Conservation (phyloP, 225 moss, liverwort and hornwort species). For the Physcomitrium patens region DNA sequence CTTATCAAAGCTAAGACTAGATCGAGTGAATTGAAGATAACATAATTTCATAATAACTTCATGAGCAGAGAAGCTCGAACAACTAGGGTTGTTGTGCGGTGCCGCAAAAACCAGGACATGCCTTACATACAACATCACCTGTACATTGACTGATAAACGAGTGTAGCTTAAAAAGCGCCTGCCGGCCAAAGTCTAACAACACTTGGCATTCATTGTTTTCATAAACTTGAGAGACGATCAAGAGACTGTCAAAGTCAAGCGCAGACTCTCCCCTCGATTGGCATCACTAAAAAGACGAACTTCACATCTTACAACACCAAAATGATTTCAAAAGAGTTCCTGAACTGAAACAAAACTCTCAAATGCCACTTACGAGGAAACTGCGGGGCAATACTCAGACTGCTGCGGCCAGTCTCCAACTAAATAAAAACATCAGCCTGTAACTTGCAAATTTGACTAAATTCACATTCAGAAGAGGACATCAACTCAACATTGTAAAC, state of each 20-base stretch:
- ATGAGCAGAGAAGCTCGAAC: not conserved
- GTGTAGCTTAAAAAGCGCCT: too few relatives aligned
- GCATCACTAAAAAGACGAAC: too few relatives aligned
- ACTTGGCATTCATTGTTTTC: not conserved
- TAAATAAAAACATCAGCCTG: too few relatives aligned
- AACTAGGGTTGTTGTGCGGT: not conserved
- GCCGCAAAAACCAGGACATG: not conserved
- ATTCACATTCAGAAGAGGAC: too few relatives aligned
- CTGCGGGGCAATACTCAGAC: too few relatives aligned
- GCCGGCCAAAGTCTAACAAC: too few relatives aligned
- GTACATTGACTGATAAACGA: too few relatives aligned
- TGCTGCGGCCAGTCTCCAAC: too few relatives aligned
- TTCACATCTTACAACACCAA: not conserved
- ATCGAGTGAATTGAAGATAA: not conserved
- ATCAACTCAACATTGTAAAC: too few relatives aligned
- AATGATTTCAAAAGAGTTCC: not conserved
- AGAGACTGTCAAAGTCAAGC: constrained; percentile 10
- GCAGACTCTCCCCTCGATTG: constrained; percentile 13
- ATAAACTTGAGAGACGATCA: constrained; percentile 2
- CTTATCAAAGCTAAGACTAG: not conserved
- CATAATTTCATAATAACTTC: not conserved
- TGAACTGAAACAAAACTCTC: not conserved
- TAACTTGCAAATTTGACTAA: too few relatives aligned
- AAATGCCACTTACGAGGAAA: too few relatives aligned
- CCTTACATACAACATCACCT: not conserved